Base-by-base conservation (phyloP, 2,329 filamentous ascomycete genomes). In the Balansia obtecta region DNA sequence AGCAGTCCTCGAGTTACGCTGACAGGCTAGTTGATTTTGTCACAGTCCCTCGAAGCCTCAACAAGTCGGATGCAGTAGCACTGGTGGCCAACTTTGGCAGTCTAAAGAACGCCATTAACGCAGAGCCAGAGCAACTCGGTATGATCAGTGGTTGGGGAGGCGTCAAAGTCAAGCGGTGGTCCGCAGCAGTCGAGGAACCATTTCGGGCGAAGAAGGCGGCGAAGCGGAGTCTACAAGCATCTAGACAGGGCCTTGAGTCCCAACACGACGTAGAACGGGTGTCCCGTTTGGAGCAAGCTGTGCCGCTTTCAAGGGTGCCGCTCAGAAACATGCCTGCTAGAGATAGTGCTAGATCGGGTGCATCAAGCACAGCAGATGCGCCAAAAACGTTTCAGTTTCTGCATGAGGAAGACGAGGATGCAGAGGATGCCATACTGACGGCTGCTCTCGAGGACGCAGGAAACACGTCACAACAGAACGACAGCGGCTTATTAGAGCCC, bases 71-170 rank as follows among this genome's bases (percentile, higher is more conserved):
- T 68, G 89, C 93, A 0, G 82, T 96, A 10, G 86, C 87, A 30
- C 70, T 98, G 47, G 89, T 97, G 37, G 86, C 87, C 57, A 89
- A 88, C 47, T 98, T 97, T 71, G 93, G 93, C 22, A 95, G 87
- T 57, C 69, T 98, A 52, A 81, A 83, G 57, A 86, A 85, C 38
- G 91, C 91, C 0, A 75, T 97, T 52, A 96, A 96, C 65, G 91
- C 89, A 1, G 79, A 85, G 43, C 80, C 87, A 0, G 93, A 97
- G 63, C 86, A 95, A 65, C 77, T 98, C 37, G 80, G 82, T 13
- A 71, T 87, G 54, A 81, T 98, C n/a, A 79, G 83, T 32, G 93
- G 93, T 1, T 98, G 90, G 90, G 93, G 93, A 34, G 88, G 94
- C 67, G 89, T 88, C 70, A 98, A 98, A 68, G 88, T 96, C 20